Percentiles rank a stretch among this genome's conserved stretches.
Conservation (phyloP, 768 basidiomycete genomes). For the Termitomyces sp. region DNA sequence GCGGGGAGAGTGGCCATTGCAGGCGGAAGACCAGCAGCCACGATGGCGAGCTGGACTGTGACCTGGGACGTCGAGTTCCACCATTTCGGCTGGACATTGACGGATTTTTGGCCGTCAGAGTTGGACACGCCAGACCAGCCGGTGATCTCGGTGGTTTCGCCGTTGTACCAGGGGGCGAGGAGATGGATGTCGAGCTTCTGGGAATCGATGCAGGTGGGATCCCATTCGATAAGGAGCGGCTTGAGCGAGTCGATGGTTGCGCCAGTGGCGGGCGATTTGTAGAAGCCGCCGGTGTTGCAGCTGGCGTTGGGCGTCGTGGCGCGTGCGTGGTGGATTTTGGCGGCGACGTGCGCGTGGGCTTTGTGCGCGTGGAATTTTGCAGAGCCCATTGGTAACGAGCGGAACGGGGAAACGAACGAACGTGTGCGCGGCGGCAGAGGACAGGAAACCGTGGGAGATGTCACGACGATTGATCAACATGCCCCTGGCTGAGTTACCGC, state of each 20-base stretch:
- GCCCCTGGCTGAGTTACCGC: conserved; percentile 1
- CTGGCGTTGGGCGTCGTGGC: conserved; percentile 18
- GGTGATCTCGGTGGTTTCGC: conserved; percentile 40
- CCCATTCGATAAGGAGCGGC: conserved; percentile 61
- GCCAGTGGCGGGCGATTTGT: conserved; percentile 49
- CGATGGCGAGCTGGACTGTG: conserved; percentile 57
- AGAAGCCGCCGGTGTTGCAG: conserved; percentile 61
- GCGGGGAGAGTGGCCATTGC: conserved; percentile 54
- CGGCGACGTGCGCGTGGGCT: not conserved
- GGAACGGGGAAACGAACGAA: not conserved
- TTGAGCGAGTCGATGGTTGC: conserved; percentile 40
- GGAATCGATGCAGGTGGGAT: conserved; percentile 51
- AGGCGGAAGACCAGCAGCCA: conserved; percentile 42
- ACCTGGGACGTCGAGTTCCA: conserved; percentile 56
- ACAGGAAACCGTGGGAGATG: not conserved
- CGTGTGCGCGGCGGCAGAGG: not conserved
- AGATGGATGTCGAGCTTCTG: conserved; percentile 65
- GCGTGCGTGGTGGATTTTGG: not conserved
- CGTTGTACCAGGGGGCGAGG: conserved; percentile 41
- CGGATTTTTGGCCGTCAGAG: conserved; percentile 43
- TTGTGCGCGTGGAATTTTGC: not conserved
- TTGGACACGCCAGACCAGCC: conserved; percentile 53
- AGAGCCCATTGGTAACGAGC: not conserved
- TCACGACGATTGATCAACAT: not conserved
- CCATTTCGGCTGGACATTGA: conserved; percentile 59